Evolutionary conservation across 306 rosid genomes (phyloP).

Genomic region (Lathyrus tuberosus): DNA sequence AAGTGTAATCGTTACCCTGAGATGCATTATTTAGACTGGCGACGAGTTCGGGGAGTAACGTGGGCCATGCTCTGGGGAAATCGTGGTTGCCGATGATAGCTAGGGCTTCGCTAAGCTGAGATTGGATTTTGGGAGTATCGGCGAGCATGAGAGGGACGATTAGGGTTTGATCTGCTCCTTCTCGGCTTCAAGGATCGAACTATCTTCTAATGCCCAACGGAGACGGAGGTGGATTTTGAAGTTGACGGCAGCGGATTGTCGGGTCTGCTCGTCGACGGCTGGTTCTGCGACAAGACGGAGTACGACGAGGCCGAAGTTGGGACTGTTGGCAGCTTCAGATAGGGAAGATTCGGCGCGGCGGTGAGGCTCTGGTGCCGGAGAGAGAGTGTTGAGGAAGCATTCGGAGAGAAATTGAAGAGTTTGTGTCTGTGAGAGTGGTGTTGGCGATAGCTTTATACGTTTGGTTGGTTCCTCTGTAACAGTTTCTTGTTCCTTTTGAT

Average conservation of each 20-base stretch:
- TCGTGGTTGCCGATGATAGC: slow-evolving; percentile 83
- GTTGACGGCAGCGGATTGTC: slow-evolving; percentile 91
- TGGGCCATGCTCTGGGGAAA: slow-evolving; percentile 85
- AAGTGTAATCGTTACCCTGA: too few relatives aligned
- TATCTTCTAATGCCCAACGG: slow-evolving; percentile 70
- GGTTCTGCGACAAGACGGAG: slow-evolving; percentile 91
- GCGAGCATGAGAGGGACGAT: slow-evolving; percentile 92
- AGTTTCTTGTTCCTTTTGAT: too few relatives aligned
- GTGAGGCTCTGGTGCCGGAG: slow-evolving; percentile 83
- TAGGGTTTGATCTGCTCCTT: slow-evolving; percentile 83
- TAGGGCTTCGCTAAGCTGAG: slow-evolving; percentile 91
- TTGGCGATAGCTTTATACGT: too few relatives aligned
- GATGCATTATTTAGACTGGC: too few relatives aligned
- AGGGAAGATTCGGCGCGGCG: slow-evolving; percentile 85
- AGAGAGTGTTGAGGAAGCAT: slow-evolving; percentile 86
- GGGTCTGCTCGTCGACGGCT: slow-evolving; percentile 73
- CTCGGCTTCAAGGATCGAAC: slow-evolving; percentile 59
- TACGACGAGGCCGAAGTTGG: slow-evolving; percentile 83
- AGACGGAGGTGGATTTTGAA: slow-evolving; percentile 81
- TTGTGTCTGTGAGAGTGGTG: too few relatives aligned
- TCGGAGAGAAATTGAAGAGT: too few relatives aligned
- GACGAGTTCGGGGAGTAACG: slow-evolving; percentile 82
- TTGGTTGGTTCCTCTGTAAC: too few relatives aligned
- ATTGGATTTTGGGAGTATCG: slow-evolving; percentile 66
- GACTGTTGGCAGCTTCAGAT: slow-evolving; percentile 61